Conservation (phyloP, 768 basidiomycete species). For the Mycena latifolia region DNA sequence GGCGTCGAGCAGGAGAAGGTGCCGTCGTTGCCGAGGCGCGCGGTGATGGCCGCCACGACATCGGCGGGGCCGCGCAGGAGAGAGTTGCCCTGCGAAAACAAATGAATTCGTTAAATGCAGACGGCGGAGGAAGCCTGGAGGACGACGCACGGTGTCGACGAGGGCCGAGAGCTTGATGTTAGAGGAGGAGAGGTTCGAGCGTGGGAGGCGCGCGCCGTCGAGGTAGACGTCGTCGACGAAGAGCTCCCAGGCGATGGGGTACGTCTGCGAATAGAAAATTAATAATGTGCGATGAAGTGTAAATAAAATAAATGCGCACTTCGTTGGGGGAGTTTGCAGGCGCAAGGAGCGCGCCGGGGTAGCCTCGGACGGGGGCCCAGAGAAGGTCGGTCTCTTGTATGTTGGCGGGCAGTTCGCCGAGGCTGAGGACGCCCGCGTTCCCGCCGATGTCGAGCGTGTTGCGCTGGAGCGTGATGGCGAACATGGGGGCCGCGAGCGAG, state of each 20-base stretch:
- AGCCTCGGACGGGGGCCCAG: slow-evolving; percentile 74
- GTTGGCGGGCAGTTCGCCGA: slow-evolving; percentile 72
- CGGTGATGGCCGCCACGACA: slow-evolving; percentile 63
- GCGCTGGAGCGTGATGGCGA: slow-evolving; percentile 75
- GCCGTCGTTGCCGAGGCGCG: slow-evolving; percentile 49
- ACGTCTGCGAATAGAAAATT: slow-evolving; percentile 59
- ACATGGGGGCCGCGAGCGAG: slow-evolving; percentile 58
- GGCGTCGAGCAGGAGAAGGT: slow-evolving; percentile 69
- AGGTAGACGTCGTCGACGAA: slow-evolving; percentile 79
- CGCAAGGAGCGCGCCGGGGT: slow-evolving; percentile 68
- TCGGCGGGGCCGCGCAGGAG: slow-evolving; percentile 82
- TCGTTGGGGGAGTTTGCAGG: slow-evolving; percentile 71
- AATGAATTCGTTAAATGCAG: neutral
- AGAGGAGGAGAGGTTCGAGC: slow-evolving; percentile 62
- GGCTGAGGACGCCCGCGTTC: slow-evolving; percentile 71
- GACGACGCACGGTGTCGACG: slow-evolving; percentile 72
- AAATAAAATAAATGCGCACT: slow-evolving; percentile 50
- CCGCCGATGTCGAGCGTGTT: slow-evolving; percentile 77
- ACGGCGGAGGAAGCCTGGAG: neutral
- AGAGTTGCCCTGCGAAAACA: slow-evolving; percentile 80
- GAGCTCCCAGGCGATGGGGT: slow-evolving; percentile 81
- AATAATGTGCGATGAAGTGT: neutral
- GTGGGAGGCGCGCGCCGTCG: slow-evolving; percentile 71
- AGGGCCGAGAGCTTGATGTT: slow-evolving; percentile 71
- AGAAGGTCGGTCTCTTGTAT: slow-evolving; percentile 64